Percentiles rank a stretch among this genome's conserved stretches.
phyloP scores from a whole-genome alignment of 2,329 filamentous ascomycete species.

The Plenodomus lindquistii region DNA sequence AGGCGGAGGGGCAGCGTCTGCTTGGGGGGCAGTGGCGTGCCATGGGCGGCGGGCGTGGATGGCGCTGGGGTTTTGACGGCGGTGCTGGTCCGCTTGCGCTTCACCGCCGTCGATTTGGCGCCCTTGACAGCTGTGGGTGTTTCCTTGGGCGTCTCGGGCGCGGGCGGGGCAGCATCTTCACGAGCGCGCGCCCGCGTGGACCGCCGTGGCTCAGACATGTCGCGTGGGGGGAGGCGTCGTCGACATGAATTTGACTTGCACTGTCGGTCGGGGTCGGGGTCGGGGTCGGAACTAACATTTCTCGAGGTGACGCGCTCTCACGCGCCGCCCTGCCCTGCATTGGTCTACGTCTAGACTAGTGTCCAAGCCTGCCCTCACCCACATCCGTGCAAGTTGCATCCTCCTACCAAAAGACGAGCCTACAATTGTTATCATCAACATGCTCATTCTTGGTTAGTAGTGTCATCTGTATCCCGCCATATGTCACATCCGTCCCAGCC shows the following conservation, averaged over 20 bases:
- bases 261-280: not conserved
- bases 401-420: too few relatives aligned
- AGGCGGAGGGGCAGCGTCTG: constrained; percentile 63
- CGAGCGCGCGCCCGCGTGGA: constrained; percentile 42
- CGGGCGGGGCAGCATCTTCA: constrained; percentile 34
- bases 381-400: too few relatives aligned
- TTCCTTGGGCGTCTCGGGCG: constrained; percentile 31
- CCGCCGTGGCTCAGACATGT: constrained; percentile 43
- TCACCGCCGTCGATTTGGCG: constrained; percentile 28
- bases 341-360: too few relatives aligned
- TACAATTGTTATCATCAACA: too few relatives aligned
- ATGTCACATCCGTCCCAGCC: too few relatives aligned
- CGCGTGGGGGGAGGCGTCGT: constrained; percentile 1
- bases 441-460: too few relatives aligned
- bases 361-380: too few relatives aligned
- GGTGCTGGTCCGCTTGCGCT: constrained; percentile 38
- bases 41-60: constrained; percentile 25
- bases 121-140: constrained; percentile 27
- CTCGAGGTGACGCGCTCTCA: not conserved
- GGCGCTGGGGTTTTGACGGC: constrained; percentile 32
- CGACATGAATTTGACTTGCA: not conserved
- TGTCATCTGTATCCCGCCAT: too few relatives aligned
- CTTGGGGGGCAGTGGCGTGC: constrained; percentile 12
- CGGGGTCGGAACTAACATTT: not conserved
- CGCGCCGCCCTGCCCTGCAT: too few relatives aligned